These are phyloP conservation scores for Tieghemostelium lacteum DNA, from an alignment of 78 protist genomes.

Conservation along the genomic window DNA sequence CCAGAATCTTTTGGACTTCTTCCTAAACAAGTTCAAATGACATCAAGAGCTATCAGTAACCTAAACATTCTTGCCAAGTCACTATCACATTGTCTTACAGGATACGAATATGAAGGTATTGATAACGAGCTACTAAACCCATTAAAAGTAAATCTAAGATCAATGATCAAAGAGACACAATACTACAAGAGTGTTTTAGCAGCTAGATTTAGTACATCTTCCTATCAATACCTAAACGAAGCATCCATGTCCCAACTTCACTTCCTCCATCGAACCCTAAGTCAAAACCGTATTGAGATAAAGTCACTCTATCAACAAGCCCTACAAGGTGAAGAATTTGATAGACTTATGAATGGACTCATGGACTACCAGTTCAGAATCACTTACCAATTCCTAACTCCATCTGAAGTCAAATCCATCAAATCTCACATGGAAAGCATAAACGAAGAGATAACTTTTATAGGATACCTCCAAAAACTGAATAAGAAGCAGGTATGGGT, in stretches of 20 bases:
- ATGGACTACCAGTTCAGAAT: constrained; percentile 16
- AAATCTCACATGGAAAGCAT: constrained; percentile 22
- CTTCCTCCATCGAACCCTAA: constrained; percentile 21
- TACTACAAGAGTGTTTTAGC: constrained; percentile 28
- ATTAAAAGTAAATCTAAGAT: neutral
- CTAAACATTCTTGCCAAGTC: constrained; percentile 5
- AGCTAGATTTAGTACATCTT: constrained; percentile 42
- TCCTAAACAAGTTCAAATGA: constrained; percentile 46
- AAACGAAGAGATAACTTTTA: constrained; percentile 44
- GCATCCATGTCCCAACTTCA: constrained; percentile 67
- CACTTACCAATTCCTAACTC: constrained; percentile 16
- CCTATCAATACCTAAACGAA: constrained; percentile 48
- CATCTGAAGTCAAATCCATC: constrained; percentile 16
- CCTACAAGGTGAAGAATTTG: constrained; percentile 8
- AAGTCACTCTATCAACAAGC: constrained; percentile 2
- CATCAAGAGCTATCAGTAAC: constrained; percentile 3
- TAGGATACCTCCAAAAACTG: constrained; percentile 43
- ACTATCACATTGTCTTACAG: constrained; percentile 7
- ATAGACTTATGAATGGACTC: neutral
- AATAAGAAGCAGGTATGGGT: constrained; percentile 30
- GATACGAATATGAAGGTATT: neutral
- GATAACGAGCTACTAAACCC: neutral
- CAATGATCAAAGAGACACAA: constrained; percentile 30
- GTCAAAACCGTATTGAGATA: neutral
- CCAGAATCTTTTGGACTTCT: constrained; percentile 30